phyloP scores from a whole-genome alignment of 208 protist genomes.

The Novymonas esmeraldas region DNA sequence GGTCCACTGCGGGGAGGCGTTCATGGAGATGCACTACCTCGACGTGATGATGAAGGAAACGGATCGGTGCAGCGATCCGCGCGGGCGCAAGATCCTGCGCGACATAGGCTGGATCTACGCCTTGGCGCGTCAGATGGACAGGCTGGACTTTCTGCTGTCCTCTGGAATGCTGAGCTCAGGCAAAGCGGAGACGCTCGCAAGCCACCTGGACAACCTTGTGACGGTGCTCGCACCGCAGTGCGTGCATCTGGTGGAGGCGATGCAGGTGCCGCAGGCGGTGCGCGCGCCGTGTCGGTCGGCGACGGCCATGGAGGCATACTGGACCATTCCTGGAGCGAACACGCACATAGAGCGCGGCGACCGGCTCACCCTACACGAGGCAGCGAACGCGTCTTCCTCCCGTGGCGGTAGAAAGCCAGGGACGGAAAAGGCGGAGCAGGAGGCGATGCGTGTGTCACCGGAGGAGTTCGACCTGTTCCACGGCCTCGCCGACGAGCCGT shows the following conservation, averaged over 20 bases:
- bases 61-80: slow-evolving; percentile 72
- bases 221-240: slow-evolving; percentile 89
- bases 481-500: slow-evolving; percentile 75
- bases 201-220: slow-evolving; percentile 87
- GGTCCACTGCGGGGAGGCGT: slow-evolving; percentile 88
- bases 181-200: slow-evolving; percentile 62
- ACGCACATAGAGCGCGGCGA: slow-evolving; percentile 81
- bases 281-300: slow-evolving; percentile 56
- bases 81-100: slow-evolving; percentile 82
- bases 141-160: slow-evolving; percentile 75
- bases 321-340: slow-evolving; percentile 89
- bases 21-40: slow-evolving; percentile 86
- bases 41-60: slow-evolving; percentile 85
- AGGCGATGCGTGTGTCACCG: slow-evolving; percentile 71
- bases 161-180: slow-evolving; percentile 69
- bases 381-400: slow-evolving; percentile 10
- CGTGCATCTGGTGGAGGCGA: slow-evolving; percentile 80
- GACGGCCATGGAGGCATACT: slow-evolving; percentile 83
- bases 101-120: slow-evolving; percentile 91
- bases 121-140: slow-evolving; percentile 75
- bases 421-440: slow-evolving; percentile 76
- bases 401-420: slow-evolving; percentile 14
- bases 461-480: slow-evolving; percentile 89
- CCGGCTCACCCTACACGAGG: slow-evolving; percentile 41
- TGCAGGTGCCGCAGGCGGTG: slow-evolving; percentile 65